Percentiles rank a stretch among this genome's conserved stretches.
Evolutionary conservation across 2,329 filamentous ascomycete genomes (phyloP).

Genomic region (Cladosporium cucumerinum): DNA sequence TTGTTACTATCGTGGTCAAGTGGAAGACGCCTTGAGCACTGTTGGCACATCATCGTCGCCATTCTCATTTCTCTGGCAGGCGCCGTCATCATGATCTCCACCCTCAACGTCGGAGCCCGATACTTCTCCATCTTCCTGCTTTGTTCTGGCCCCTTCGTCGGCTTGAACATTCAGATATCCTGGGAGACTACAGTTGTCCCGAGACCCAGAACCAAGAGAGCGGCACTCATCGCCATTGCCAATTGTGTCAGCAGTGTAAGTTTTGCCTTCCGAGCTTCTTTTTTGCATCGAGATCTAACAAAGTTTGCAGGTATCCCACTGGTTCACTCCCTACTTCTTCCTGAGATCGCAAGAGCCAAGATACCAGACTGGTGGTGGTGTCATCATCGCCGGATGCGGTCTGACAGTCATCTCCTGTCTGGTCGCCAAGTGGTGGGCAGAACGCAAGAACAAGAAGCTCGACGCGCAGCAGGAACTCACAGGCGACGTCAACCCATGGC

Average conservation of each 20-base stretch:
- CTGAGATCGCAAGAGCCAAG: constrained; percentile 18
- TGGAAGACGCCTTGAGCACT: constrained; percentile 31
- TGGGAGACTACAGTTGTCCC: constrained; percentile 45
- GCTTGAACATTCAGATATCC: constrained; percentile 41
- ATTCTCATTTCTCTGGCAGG: constrained; percentile 27
- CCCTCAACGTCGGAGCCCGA: constrained; percentile 31
- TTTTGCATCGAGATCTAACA: not conserved
- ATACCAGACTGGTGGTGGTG: constrained; percentile 20
- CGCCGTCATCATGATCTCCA: constrained; percentile 30
- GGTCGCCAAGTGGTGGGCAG: constrained; percentile 18
- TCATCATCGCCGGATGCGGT: constrained; percentile 19
- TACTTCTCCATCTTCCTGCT: constrained; percentile 34
- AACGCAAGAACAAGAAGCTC: constrained; percentile 18
- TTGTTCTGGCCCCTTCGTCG: constrained; percentile 38
- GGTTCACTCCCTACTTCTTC: constrained; percentile 22
- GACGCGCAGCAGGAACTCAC: constrained; percentile 17
- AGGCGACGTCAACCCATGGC: constrained; percentile 17
- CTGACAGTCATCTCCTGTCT: constrained; percentile 18
- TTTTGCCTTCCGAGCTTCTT: not conserved
- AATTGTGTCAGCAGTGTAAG: constrained; percentile 26
- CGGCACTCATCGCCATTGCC: constrained; percentile 43
- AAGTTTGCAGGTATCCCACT: constrained; percentile 10
- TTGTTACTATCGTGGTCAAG: constrained; percentile 28
- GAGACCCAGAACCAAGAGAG: constrained; percentile 40
- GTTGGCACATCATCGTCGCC: constrained; percentile 30